A percentile compares a stretch with the other conserved stretches of the same genome.
Evolutionary conservation across 805 yeast species (phyloP).

Genomic region (Hanseniaspora valbyensis): DNA sequence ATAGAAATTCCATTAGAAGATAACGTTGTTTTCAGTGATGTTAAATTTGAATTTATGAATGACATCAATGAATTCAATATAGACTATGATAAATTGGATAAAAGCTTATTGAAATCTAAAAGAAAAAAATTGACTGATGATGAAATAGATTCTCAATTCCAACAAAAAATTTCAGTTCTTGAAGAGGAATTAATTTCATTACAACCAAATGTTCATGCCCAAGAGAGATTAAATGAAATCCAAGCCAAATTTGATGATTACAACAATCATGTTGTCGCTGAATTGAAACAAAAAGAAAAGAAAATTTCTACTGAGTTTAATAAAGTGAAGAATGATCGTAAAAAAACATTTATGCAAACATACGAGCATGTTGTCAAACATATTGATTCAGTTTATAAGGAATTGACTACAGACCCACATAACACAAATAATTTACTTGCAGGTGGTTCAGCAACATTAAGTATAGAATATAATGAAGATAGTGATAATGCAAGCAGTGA

Average conservation of each 20-base stretch:
- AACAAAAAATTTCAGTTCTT: constrained; percentile 31
- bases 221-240: constrained; percentile 62
- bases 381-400: constrained; percentile 73
- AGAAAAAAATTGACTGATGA: constrained; percentile 16
- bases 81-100: constrained; percentile 41
- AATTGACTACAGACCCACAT: constrained; percentile 49
- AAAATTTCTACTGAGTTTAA: constrained; percentile 46
- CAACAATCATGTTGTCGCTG: constrained; percentile 48
- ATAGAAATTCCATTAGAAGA: constrained; percentile 41
- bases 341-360: constrained; percentile 54
- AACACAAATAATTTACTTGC: constrained; percentile 38
- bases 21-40: neutral
- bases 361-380: constrained; percentile 62
- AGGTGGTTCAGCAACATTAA: constrained; percentile 89
- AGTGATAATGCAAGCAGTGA: constrained; percentile 61
- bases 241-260: constrained; percentile 47
- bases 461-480: constrained; percentile 41
- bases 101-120: constrained; percentile 32
- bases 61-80: constrained; percentile 26
- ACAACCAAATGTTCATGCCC: constrained; percentile 75
- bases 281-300: constrained; percentile 51
- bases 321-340: constrained; percentile 48
- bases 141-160: constrained; percentile 29
- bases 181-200: constrained; percentile 31
- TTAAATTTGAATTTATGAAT: neutral